Evolutionary conservation across 2,329 filamentous ascomycete genomes (phyloP), one percentile per base, ranked within the genome.

Genomic region (Talaromyces marneffei): DNA sequence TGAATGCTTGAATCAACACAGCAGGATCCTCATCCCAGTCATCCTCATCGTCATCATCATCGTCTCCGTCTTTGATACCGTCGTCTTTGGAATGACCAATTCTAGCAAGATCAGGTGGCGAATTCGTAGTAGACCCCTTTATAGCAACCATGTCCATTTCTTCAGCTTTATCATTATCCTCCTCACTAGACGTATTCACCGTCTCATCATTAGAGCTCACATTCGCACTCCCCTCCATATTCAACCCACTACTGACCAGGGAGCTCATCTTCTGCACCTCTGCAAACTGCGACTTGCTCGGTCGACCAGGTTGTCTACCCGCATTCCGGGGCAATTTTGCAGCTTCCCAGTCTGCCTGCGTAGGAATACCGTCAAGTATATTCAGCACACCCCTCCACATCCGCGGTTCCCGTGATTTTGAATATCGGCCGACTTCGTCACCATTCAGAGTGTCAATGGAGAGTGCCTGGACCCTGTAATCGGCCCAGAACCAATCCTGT

Each of bases 401-500:
- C 53, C 74, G 75, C 0, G 78, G 70, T 61, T 82, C 74, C 7
- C 81, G 75, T 7, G 76, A 69, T 0, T 72, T 73, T 57, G 82
- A 79, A 42, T 76, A 78, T 20, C 72, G 71, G 0, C 81, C 77
- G 4, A 83, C 78, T 31, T 83, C 81, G 1, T 79, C 67, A 1
- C 80, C 81, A 63, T 85, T 86, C 39, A 86, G 70, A 2, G 79
- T 79, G 29, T 80, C 78, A 5, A 87, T 67, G 29, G 82, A 82
- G 0, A 87, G 76, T 0, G 83, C 81, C 53, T 86, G 80, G 0
- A 80, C 79, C 1, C 85, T 78, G 23, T 76, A 76, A 57, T 87
- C 83, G 0, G 78, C 83, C 80, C 82, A 85, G 68, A 81, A 84
- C 83, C 83, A 87, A 0, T 72, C 70, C 27, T 78, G 76, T 14